Percentiles rank a stretch among this genome's conserved stretches.
Evolutionary conservation across 2,329 filamentous ascomycete genomes (phyloP).

Genomic region (Lachnellula suecica): DNA sequence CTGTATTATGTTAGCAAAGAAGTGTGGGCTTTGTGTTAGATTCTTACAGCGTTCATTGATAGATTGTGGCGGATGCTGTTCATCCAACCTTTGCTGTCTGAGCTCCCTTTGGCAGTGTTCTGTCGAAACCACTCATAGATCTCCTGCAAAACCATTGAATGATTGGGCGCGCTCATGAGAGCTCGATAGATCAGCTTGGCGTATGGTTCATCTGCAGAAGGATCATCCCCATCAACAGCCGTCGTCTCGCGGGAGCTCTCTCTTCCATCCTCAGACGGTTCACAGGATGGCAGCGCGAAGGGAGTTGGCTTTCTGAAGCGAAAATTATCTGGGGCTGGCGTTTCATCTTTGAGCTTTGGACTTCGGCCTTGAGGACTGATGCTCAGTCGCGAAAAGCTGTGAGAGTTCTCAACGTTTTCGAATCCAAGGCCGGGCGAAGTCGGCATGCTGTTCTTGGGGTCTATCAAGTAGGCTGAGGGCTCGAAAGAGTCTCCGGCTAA

Average conservation of each 20-base stretch:
- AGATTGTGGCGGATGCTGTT: slow-evolving; percentile 96
- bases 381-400: slow-evolving; percentile 16
- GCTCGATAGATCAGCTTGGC: slow-evolving; percentile 78
- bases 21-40: slow-evolving; percentile 30
- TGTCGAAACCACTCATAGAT: slow-evolving; percentile 89
- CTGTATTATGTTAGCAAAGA: slow-evolving; percentile 34
- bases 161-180: slow-evolving; percentile 63
- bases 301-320: slow-evolving; percentile 9
- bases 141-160: slow-evolving; percentile 77
- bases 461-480: slow-evolving; percentile 15
- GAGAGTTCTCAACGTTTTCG: slow-evolving; percentile 12
- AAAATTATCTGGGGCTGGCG: neutral
- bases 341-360: slow-evolving; percentile 20
- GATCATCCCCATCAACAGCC: slow-evolving; percentile 28
- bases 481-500: slow-evolving; percentile 17
- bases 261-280: slow-evolving; percentile 28
- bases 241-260: slow-evolving; percentile 25
- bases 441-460: slow-evolving; percentile 8
- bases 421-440: slow-evolving; percentile 3
- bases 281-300: slow-evolving; percentile 18
- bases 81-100: slow-evolving; percentile 75
- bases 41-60: slow-evolving; percentile 87
- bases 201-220: slow-evolving; percentile 62
- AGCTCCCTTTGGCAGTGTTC: slow-evolving; percentile 73
- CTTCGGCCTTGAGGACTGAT: slow-evolving; percentile 22